Base-by-base conservation (phyloP, 352 stramenopile genomes). In the Phytophthora pini region DNA sequence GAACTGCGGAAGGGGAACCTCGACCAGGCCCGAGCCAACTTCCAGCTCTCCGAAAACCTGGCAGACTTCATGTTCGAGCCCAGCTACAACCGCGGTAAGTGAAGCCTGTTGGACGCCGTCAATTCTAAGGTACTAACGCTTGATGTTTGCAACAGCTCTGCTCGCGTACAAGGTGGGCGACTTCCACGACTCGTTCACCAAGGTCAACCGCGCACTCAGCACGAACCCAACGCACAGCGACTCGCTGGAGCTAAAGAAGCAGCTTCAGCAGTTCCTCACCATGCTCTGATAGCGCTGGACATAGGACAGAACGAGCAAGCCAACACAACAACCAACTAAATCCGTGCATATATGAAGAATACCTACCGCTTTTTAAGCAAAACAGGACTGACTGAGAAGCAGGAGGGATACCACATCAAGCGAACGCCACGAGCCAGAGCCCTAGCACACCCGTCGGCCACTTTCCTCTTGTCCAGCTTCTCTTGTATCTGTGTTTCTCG, bases 51-150 rank as follows among this genome's bases (percentile, higher is more conserved):
- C 36, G 80, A 94, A 57, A 79, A 78, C 9, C 75, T 96, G 5
- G 87, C 87, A 13, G 86, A 90, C 29, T 95, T 94, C 61, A 89
- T 97, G 70, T 98, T 97, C 55, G 92, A 98, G 67, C 88, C 93
- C 9, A 93, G 86, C 66, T 98, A 97, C 71, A 98, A 98, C 57
- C 79, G 84, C 68, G 85, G 82, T 92, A 61, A 12, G 67, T 63
- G 8, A 2, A 32, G 24, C n/a, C 13, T 51, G 26, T 5, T 48
- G 12, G 34, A 11, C 20, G 31, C 2, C 32, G 4, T 40, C 15
- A 8, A 13, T 39, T 70, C 48, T 66, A 36, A 26, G 31, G 3
- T 36, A 36, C 52, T 58, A 20, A 17, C 56, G 20, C 7, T 34
- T 50, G 45, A 17, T 39, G 29, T 56, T 20, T 47, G 22, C 5